Conservation (phyloP, 352 stramenopile genomes). For the Blastocystis sp. region DNA sequence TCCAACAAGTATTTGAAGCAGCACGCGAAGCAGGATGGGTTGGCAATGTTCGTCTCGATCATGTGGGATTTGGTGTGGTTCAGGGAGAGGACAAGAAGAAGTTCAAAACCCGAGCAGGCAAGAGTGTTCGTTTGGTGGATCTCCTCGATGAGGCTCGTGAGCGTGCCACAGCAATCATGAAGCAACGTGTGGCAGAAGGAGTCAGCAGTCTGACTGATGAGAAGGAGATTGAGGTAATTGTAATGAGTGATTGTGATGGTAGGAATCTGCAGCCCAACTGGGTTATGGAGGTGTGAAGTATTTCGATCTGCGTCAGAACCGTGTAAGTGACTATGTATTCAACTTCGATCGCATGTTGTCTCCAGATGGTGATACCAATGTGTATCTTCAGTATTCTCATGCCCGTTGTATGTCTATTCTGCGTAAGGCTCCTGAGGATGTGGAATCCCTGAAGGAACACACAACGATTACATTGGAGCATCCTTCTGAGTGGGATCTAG, state of each 20-base stretch:
- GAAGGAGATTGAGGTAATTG: constrained; percentile 82
- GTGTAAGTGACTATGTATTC: constrained; percentile 96
- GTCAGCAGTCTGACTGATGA: constrained; percentile 71
- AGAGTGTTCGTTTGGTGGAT: constrained; percentile 96
- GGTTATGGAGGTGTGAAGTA: constrained; percentile 99
- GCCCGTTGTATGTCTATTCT: constrained; percentile 94
- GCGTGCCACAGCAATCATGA: constrained; percentile 87
- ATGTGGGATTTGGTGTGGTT: constrained; percentile 86
- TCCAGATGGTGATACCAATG: constrained; percentile 95
- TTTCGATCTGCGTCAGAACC: constrained; percentile 95
- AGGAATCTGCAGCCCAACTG: constrained; percentile 85
- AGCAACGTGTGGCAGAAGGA: constrained; percentile 84
- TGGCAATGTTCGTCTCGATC: constrained; percentile 75
- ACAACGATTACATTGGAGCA: constrained; percentile 73
- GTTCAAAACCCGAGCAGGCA: constrained; percentile 96
- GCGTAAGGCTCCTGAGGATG: constrained; percentile 79
- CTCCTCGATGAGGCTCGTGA: constrained; percentile 93
- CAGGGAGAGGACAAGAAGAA: constrained; percentile 86
- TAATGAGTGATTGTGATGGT: neutral
- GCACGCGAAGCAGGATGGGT: constrained; percentile 78
- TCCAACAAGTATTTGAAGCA: constrained; percentile 82
- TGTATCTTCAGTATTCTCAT: constrained; percentile 98
- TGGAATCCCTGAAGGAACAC: constrained; percentile 72
- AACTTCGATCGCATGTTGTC: constrained; percentile 99
- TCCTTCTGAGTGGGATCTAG: constrained; percentile 78